Conservation (phyloP, 768 basidiomycete species). For the Xerocomellus chrysenteron region DNA sequence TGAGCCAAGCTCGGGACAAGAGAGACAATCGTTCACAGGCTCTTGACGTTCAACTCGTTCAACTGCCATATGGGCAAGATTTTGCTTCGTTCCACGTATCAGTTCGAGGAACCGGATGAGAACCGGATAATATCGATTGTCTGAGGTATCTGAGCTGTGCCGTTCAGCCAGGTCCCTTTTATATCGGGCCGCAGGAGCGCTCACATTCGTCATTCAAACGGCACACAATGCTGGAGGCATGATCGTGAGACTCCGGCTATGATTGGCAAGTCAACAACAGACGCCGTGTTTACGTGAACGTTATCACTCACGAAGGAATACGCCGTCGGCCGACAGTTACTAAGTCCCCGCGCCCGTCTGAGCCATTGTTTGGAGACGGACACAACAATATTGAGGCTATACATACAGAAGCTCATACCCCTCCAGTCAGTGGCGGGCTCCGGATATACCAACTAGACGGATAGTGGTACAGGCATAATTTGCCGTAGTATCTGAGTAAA, state of each 20-base stretch:
- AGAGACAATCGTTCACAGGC: background rate
- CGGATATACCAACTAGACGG: background rate
- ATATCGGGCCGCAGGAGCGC: background rate
- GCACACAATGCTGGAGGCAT: background rate
- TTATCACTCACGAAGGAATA: background rate
- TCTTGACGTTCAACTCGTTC: conserved; percentile 4
- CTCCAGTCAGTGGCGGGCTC: background rate
- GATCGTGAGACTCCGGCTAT: no score
- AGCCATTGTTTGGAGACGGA: no score
- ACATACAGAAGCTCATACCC: background rate
- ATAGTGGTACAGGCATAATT: background rate
- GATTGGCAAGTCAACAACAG: background rate
- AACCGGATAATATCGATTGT: background rate
- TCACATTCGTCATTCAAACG: background rate
- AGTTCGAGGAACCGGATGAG: background rate
- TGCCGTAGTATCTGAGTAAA: background rate
- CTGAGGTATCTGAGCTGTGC: no score
- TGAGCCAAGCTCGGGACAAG: background rate
- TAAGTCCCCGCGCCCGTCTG: no score
- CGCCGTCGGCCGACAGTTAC: background rate
- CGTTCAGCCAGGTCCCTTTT: background rate
- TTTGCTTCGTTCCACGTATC: background rate
- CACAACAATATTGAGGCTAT: background rate
- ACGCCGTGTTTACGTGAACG: background rate
- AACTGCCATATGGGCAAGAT: background rate